These are phyloP conservation scores for Hypoxylon crocopeplum DNA, from an alignment of 495 filamentous ascomycete species.

Conservation along the genomic window DNA sequence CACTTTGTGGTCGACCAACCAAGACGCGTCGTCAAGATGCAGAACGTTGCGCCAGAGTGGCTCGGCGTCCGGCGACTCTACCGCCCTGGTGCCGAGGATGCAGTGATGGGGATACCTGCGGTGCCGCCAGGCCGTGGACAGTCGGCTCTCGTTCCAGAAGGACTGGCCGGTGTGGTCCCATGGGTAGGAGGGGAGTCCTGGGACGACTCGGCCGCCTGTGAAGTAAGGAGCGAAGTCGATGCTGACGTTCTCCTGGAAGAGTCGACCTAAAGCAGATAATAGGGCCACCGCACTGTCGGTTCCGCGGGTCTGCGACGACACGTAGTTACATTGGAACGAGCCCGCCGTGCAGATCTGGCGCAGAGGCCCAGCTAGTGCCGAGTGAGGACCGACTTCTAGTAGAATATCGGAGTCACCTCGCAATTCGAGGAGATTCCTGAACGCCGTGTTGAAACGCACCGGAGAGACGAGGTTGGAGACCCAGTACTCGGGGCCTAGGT, in stretches of 20 bases:
- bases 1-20: constrained; percentile 56
- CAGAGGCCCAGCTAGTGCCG: constrained; percentile 47
- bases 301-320: constrained; percentile 42
- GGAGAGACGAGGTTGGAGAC: constrained; percentile 39
- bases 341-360: constrained; percentile 39
- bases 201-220: constrained; percentile 36
- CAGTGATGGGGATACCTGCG: constrained; percentile 51
- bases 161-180: constrained; percentile 46
- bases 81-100: constrained; percentile 49
- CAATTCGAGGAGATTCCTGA: constrained; percentile 32
- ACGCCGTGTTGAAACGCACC: constrained; percentile 44
- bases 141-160: constrained; percentile 55
- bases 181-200: constrained; percentile 50
- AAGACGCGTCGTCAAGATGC: constrained; percentile 47
- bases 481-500: constrained; percentile 41
- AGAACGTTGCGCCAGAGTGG: constrained; percentile 57
- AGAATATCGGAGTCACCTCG: constrained; percentile 37
- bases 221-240: constrained; percentile 38
- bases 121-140: constrained; percentile 47
- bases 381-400: constrained; percentile 57
- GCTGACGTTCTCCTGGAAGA: constrained; percentile 33
- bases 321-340: constrained; percentile 36
- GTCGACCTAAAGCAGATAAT: constrained; percentile 40
- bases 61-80: constrained; percentile 44
- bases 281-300: constrained; percentile 24